These are phyloP conservation scores for Heteromeles arbutifolia DNA, from an alignment of 306 rosid genomes.

Conservation along the genomic window DNA sequence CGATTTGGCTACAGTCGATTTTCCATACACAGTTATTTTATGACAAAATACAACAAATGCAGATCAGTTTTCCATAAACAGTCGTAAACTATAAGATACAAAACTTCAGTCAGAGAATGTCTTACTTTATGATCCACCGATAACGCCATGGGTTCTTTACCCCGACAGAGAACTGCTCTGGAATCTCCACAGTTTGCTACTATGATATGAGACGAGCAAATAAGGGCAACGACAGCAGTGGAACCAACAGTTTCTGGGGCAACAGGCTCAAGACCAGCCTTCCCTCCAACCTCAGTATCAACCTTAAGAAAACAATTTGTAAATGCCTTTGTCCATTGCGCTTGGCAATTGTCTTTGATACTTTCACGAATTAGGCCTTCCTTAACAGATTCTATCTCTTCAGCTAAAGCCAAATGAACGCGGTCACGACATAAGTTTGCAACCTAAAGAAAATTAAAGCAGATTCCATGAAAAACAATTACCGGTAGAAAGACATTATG, in stretches of 20 bases:
- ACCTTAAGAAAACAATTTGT: constrained; percentile 70
- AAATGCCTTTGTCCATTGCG: constrained; percentile 65
- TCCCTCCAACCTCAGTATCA: constrained; percentile 81
- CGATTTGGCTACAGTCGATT: constrained; percentile 61
- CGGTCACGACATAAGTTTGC: constrained; percentile 79
- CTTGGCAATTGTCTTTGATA: constrained; percentile 49
- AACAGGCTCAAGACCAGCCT: constrained; percentile 45
- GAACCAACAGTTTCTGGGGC: constrained; percentile 96
- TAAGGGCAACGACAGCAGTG: constrained; percentile 71
- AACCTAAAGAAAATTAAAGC: constrained; percentile 43
- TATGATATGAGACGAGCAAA: constrained; percentile 78
- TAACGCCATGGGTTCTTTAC: constrained; percentile 78
- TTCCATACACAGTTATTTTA: constrained; percentile 8
- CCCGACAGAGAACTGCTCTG: constrained; percentile 85
- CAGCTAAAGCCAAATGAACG: constrained; percentile 70
- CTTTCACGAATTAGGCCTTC: constrained; percentile 39
- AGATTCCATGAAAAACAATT: constrained; percentile 9
- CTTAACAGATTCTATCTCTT: constrained; percentile 58
- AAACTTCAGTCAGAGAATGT: constrained; percentile 7
- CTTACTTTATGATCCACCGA: constrained; percentile 85
- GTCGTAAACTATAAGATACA: background rate
- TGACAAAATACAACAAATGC: constrained; percentile 1
- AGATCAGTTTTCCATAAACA: constrained; percentile 25
- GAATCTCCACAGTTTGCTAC: constrained; percentile 91
- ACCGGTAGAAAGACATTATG: background rate